Conservation (phyloP, 495 filamentous ascomycete genomes). For the Cryomyces antarcticus region DNA sequence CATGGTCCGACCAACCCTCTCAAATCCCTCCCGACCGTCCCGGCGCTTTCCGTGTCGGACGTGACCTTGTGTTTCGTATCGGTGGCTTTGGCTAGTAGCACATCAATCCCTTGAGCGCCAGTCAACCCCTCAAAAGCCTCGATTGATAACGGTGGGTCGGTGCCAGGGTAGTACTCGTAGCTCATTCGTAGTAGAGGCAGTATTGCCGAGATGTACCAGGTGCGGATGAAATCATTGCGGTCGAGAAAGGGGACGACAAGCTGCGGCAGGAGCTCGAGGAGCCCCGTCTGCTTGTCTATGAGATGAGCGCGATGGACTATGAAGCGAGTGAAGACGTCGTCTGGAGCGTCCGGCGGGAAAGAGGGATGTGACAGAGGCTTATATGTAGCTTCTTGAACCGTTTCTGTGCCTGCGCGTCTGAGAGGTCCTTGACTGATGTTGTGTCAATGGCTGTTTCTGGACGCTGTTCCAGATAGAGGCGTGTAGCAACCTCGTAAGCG, state of each 20-base stretch:
- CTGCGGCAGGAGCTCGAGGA: constrained; percentile 49
- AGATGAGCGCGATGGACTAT: constrained; percentile 53
- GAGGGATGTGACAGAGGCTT: constrained; percentile 28
- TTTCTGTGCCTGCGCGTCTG: constrained; percentile 43
- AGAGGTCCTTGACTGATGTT: constrained; percentile 37
- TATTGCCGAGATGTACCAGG: constrained; percentile 58
- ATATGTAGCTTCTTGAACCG: constrained; percentile 52
- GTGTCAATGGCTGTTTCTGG: constrained; percentile 28
- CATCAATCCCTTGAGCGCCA: constrained; percentile 38
- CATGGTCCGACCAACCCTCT: constrained; percentile 62
- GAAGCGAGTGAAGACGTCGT: constrained; percentile 46
- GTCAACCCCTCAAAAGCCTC: constrained; percentile 40
- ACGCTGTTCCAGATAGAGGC: constrained; percentile 14
- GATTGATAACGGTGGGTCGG: constrained; percentile 33
- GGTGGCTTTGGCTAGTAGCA: constrained; percentile 38
- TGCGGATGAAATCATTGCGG: constrained; percentile 41
- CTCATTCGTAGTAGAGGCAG: constrained; percentile 64
- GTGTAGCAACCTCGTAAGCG: constrained; percentile 29
- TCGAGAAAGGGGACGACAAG: constrained; percentile 59
- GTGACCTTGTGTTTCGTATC: constrained; percentile 11
- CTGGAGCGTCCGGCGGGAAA: constrained; percentile 18
- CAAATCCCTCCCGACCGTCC: constrained; percentile 45
- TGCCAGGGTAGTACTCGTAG: constrained; percentile 59
- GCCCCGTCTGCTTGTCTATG: constrained; percentile 60
- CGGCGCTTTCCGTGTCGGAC: constrained; percentile 19